phyloP scores from a whole-genome alignment of 2,329 filamentous ascomycete genomes.

The Ophiostoma triangulosporum region DNA sequence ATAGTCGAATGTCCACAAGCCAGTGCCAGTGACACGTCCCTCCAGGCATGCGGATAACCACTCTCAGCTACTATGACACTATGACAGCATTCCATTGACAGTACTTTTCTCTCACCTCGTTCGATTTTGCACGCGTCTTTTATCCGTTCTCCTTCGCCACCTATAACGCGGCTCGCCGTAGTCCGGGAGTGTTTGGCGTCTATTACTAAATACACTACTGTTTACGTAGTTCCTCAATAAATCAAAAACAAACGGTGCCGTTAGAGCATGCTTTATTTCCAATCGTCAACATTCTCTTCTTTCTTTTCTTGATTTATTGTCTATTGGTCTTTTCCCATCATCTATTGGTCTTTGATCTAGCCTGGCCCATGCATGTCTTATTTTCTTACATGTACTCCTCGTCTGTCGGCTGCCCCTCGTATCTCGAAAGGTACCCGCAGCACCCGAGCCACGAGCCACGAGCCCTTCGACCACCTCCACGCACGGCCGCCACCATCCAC shows the following conservation, averaged over 20 bases:
- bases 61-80: background rate
- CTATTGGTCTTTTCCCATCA: background rate
- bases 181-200: background rate
- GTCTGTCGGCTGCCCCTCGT: no score
- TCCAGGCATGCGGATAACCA: background rate
- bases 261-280: background rate
- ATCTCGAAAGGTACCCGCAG: no score
- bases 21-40: background rate
- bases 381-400: background rate
- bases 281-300: background rate
- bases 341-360: background rate
- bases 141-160: background rate
- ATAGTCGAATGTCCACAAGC: background rate
- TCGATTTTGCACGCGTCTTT: background rate
- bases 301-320: background rate
- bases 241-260: background rate
- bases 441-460: no score
- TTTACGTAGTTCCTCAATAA: background rate
- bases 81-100: background rate
- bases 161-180: no score
- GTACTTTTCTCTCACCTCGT: background rate
- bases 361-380: background rate
- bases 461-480: background rate
- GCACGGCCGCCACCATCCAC: background rate
- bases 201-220: background rate